Evolutionary conservation across 306 rosid genomes (phyloP), one percentile per base, ranked within the genome.

Genomic region (Argentina anserina): DNA sequence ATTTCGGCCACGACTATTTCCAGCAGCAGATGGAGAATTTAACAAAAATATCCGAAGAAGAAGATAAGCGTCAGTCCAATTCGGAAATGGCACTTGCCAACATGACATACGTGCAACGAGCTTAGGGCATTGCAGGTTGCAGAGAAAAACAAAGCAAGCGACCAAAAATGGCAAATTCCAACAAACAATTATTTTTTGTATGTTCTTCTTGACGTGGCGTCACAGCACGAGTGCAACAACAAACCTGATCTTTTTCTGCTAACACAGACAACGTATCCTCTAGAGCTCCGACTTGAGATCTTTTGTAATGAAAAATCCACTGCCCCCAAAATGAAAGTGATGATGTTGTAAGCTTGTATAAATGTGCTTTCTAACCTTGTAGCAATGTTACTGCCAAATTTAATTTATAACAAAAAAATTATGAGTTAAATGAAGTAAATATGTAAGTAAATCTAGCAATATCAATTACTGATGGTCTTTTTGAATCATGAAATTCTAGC

Each of bases 131-230:
- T 60, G 65, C 36, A 15, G 65, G n/a, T 15, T 59, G 21, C 42
- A 33, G 66, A 61, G 41, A 33, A 61, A 61, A 61, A 31, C 66
- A 61, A 61, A 61, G 66, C 25, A 31, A 18, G 67, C 67, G 15
- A 61, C 43, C 23, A 18, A 61, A 31, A 18, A 33, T 61, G 65
- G 7, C 12, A 29, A 29, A 15, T 29, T 59, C 40, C 65, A 18
- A 34, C 29, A 61, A 6, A 6, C 14, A 61, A 7, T 33, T 15
- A 7, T 15, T 61, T 18, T 1, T 61, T 33, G 20, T 28, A 18
- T 33, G 42, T 33, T 29, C 39, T 28, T 7, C 26, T 34, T 62
- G 67, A 62, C 67, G 67, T 62, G 67, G 43, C 26, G 43, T 26
- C 23, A 62, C 43, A 18, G 28, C 15, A 34, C 67, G 43, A 34